A percentile compares a stretch with the other conserved stretches of the same genome.
phyloP scores from a whole-genome alignment of 164 flowering plant species.

The Magnolia officinalis region DNA sequence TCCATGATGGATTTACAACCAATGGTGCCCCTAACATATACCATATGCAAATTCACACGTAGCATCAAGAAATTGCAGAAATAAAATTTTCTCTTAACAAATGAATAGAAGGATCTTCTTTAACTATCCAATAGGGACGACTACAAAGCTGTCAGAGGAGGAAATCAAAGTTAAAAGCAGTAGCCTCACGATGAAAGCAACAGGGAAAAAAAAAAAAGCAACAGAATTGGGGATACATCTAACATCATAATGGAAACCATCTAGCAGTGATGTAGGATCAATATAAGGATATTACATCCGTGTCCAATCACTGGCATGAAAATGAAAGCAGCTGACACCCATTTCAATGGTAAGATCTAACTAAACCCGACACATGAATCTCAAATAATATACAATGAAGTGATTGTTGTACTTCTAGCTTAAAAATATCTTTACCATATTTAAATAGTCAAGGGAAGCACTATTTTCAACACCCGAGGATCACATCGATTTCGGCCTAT shows the following conservation, averaged over 20 bases:
- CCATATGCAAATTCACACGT: neutral
- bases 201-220: neutral
- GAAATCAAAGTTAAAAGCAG: neutral
- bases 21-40: conserved; percentile 53
- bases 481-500: too few relatives aligned
- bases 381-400: too few relatives aligned
- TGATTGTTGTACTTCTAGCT: too few relatives aligned
- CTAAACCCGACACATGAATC: too few relatives aligned
- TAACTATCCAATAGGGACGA: neutral
- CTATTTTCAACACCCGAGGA: too few relatives aligned
- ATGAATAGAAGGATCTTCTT: neutral
- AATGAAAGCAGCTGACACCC: neutral
- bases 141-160: neutral
- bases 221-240: neutral
- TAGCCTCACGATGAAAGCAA: neutral
- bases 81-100: neutral
- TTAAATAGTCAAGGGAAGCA: too few relatives aligned
- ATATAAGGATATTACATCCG: neutral
- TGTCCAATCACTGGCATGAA: neutral
- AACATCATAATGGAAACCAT: too few relatives aligned
- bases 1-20: conserved; percentile 73
- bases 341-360: too few relatives aligned
- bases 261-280: too few relatives aligned
- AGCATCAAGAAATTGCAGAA: neutral
- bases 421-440: too few relatives aligned